Evolutionary conservation across 768 basidiomycete genomes (phyloP).

Genomic region (Dioszegia hungarica): DNA sequence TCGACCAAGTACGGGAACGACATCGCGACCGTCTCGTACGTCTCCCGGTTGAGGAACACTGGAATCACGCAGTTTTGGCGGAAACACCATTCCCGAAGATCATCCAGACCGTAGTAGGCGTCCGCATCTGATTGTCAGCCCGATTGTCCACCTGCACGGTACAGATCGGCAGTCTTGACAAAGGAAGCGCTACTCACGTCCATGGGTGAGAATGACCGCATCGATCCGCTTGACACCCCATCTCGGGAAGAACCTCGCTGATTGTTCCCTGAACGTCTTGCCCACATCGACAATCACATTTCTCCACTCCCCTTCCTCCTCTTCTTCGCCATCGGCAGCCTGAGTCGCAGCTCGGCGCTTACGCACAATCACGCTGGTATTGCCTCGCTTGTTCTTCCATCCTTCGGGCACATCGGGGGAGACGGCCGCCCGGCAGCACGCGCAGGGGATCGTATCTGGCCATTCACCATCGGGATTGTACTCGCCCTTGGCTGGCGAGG

Average conservation of each 20-base stretch:
- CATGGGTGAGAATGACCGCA: slow-evolving; percentile 76
- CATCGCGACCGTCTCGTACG: slow-evolving; percentile 49
- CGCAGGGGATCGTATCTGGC: slow-evolving; percentile 38
- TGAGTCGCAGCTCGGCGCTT: slow-evolving; percentile 17
- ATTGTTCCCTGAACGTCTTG: slow-evolving; percentile 62
- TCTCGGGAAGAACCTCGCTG: slow-evolving; percentile 56
- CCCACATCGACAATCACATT: slow-evolving; percentile 79
- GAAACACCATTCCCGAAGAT: slow-evolving; percentile 59
- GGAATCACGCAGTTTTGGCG: slow-evolving; percentile 31
- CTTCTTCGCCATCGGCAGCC: no score
- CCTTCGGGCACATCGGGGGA: slow-evolving; percentile 56
- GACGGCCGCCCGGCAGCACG: slow-evolving; percentile 54
- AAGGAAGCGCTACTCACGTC: slow-evolving; percentile 58
- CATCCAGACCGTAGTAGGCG: slow-evolving; percentile 86
- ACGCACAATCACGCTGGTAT: slow-evolving; percentile 67
- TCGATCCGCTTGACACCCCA: slow-evolving; percentile 68
- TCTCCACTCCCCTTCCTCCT: slow-evolving; percentile 57
- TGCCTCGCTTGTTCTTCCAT: slow-evolving; percentile 76
- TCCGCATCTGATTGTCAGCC: slow-evolving; percentile 39
- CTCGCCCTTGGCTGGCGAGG: slow-evolving; percentile 52
- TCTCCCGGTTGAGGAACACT: slow-evolving; percentile 29
- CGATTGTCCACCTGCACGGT: not conserved
- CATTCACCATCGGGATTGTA: slow-evolving; percentile 25
- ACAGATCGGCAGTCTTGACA: no score
- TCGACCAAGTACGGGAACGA: slow-evolving; percentile 67